These are phyloP conservation scores for Moesziomyces sp. DNA, from an alignment of 1,284 basidiomycete genomes.

Conservation along the genomic window DNA sequence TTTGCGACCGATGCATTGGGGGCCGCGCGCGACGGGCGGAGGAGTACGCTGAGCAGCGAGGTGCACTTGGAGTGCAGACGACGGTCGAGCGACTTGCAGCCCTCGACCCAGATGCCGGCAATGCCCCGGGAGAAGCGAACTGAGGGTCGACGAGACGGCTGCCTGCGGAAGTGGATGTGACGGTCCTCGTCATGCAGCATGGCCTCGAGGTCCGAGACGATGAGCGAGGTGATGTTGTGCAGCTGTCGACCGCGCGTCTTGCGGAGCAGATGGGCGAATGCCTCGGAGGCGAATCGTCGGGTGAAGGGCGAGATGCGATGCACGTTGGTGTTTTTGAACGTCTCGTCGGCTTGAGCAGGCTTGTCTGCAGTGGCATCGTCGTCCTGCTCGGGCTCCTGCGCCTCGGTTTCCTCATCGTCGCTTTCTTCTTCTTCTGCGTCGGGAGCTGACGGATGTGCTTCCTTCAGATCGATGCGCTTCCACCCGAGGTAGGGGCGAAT, in stretches of 20 bases:
- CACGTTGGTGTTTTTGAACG: slow-evolving; percentile 31
- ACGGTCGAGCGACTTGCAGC: slow-evolving; percentile 59
- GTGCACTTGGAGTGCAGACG: slow-evolving; percentile 53
- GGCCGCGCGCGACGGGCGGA: slow-evolving; percentile 13
- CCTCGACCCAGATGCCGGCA: slow-evolving; percentile 64
- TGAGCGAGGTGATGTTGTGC: slow-evolving; percentile 38
- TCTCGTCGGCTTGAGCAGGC: not conserved
- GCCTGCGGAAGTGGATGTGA: slow-evolving; percentile 19
- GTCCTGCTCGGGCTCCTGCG: slow-evolving; percentile 6
- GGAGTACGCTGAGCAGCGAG: slow-evolving; percentile 41
- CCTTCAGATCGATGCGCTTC: slow-evolving; percentile 28
- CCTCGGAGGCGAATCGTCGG: slow-evolving; percentile 64
- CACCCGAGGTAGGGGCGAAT: slow-evolving; percentile 57
- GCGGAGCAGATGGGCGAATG: slow-evolving; percentile 64
- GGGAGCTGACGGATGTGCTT: slow-evolving; percentile 2
- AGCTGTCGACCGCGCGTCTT: slow-evolving; percentile 57
- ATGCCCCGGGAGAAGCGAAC: slow-evolving; percentile 55
- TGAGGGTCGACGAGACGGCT: slow-evolving; percentile 28
- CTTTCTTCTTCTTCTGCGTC: slow-evolving; percentile 8
- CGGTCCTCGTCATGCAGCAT: slow-evolving; percentile 48
- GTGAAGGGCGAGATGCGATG: slow-evolving; percentile 55
- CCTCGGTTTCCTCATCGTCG: slow-evolving; percentile 20
- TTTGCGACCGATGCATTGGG: slow-evolving; percentile 17
- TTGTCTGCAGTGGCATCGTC: slow-evolving; percentile 2
- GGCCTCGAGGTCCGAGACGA: slow-evolving; percentile 49